Evolutionary conservation across 2,329 filamentous ascomycete species (phyloP).

Genomic region (Alternaria consortialis): DNA sequence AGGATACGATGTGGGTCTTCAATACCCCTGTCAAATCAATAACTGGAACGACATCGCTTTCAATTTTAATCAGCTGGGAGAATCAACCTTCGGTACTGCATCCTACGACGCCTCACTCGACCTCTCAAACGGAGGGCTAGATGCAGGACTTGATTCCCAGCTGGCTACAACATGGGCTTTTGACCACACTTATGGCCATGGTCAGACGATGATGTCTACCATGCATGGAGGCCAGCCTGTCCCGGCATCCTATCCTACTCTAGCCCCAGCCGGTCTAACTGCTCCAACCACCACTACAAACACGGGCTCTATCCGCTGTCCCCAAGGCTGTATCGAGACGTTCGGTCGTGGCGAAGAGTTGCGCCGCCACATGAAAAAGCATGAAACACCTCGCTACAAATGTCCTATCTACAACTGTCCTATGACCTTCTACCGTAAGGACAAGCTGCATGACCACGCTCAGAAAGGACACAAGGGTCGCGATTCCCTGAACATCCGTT

Average conservation of each 20-base stretch:
- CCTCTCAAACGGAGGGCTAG: background rate
- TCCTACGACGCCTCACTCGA: background rate
- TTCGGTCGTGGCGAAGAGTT: conserved; percentile 26
- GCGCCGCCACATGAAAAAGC: conserved; percentile 30
- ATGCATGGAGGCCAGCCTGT: background rate
- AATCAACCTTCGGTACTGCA: background rate
- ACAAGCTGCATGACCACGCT: conserved; percentile 28
- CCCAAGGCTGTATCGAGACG: conserved; percentile 7
- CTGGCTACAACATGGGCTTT: background rate
- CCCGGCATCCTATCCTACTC: too few relatives aligned
- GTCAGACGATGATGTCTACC: background rate
- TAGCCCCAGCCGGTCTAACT: background rate
- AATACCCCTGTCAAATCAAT: background rate
- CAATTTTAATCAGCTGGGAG: too few relatives aligned
- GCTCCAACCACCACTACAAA: background rate
- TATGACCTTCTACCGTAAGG: conserved; percentile 25
- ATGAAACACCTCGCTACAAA: conserved; percentile 1
- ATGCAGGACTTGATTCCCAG: background rate
- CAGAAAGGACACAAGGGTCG: conserved; percentile 13
- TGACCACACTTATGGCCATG: too few relatives aligned
- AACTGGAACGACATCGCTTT: too few relatives aligned
- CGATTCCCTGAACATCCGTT: background rate
- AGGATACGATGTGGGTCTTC: background rate
- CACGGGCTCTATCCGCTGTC: conserved; percentile 1
- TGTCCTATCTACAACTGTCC: conserved; percentile 19